Evolutionary conservation across 768 basidiomycete genomes (phyloP).

Genomic region (Termitomyces sp.): DNA sequence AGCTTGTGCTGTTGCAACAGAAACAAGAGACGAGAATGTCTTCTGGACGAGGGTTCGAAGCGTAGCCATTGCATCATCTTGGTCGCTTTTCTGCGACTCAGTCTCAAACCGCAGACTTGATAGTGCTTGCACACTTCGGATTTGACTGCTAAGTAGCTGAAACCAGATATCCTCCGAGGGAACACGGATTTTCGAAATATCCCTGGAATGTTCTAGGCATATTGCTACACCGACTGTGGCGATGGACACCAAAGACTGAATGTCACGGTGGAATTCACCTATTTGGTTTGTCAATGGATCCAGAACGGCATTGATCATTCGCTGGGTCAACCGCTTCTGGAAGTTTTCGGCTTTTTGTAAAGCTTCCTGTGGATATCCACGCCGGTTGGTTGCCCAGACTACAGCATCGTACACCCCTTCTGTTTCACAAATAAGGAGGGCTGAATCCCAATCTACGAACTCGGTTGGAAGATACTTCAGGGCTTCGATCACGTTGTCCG

Average conservation of each 20-base stretch:
- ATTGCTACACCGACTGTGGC: slow-evolving; percentile 57
- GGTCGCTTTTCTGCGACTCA: neutral
- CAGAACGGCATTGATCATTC: slow-evolving; percentile 34
- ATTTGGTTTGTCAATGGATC: slow-evolving; percentile 9
- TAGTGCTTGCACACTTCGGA: slow-evolving; percentile 70
- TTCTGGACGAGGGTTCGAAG: slow-evolving; percentile 76
- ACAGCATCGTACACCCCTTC: slow-evolving; percentile 67
- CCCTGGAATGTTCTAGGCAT: slow-evolving; percentile 63
- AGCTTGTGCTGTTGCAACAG: slow-evolving; percentile 70
- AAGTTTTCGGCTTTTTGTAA: slow-evolving; percentile 60
- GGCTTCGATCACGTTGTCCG: slow-evolving; percentile 53
- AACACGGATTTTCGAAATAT: slow-evolving; percentile 29
- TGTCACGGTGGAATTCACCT: slow-evolving; percentile 23
- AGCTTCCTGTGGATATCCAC: slow-evolving; percentile 58
- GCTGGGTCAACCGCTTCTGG: slow-evolving; percentile 43
- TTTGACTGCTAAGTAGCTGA: slow-evolving; percentile 74
- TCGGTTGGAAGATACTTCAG: slow-evolving; percentile 50
- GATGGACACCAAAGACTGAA: slow-evolving; percentile 53
- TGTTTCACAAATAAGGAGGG: slow-evolving; percentile 61
- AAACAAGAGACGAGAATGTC: slow-evolving; percentile 79
- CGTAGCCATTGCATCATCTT: slow-evolving; percentile 34
- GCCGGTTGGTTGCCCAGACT: slow-evolving; percentile 71
- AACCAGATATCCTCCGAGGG: slow-evolving; percentile 87
- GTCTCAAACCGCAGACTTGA: slow-evolving; percentile 34
- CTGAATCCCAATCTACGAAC: slow-evolving; percentile 48